Conservation (phyloP, 495 filamentous ascomycete genomes). For the Ramalina intermedia region DNA sequence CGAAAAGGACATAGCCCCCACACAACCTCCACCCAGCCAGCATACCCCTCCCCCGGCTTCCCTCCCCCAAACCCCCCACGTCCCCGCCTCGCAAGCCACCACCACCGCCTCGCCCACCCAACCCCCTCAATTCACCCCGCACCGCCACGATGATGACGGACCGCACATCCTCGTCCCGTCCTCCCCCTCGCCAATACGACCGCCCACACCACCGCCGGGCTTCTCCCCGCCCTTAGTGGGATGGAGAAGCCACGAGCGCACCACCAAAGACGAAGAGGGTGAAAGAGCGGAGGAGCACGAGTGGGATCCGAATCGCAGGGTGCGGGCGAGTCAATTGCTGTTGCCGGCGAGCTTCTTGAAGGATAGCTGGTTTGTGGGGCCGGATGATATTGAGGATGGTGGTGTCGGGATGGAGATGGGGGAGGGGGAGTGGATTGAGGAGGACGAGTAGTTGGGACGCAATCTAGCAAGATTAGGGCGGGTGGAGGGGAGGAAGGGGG, state of each 20-base stretch:
- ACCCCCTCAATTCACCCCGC: not conserved
- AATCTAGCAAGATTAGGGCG: not conserved
- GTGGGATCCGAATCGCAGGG: slow-evolving; percentile 11
- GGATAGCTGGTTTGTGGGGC: slow-evolving; percentile 30
- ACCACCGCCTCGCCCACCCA: slow-evolving; percentile 15
- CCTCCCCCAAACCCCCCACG: not conserved
- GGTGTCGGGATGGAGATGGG: slow-evolving; percentile 27
- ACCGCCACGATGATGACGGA: not conserved
- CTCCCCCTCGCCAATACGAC: not conserved
- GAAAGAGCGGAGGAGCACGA: slow-evolving; percentile 4
- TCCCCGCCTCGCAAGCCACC: slow-evolving; percentile 19
- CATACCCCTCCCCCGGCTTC: not conserved
- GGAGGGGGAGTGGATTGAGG: slow-evolving; percentile 23
- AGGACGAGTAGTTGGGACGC: not conserved
- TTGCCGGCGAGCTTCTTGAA: slow-evolving; percentile 38
- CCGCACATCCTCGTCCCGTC: not conserved
- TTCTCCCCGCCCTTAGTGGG: slow-evolving; percentile 3
- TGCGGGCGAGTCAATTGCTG: slow-evolving; percentile 31
- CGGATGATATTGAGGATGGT: slow-evolving; percentile 24
- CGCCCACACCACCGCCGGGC: slow-evolving; percentile 3
- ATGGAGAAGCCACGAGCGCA: no score
- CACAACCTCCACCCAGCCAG: not conserved
- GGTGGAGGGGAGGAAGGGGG: no score
- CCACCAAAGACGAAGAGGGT: not conserved
- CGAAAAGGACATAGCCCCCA: not conserved